A percentile compares a stretch with the other conserved stretches of the same genome.
Conservation (phyloP, 1,284 basidiomycete genomes). For the Irpex rosettiformis region DNA sequence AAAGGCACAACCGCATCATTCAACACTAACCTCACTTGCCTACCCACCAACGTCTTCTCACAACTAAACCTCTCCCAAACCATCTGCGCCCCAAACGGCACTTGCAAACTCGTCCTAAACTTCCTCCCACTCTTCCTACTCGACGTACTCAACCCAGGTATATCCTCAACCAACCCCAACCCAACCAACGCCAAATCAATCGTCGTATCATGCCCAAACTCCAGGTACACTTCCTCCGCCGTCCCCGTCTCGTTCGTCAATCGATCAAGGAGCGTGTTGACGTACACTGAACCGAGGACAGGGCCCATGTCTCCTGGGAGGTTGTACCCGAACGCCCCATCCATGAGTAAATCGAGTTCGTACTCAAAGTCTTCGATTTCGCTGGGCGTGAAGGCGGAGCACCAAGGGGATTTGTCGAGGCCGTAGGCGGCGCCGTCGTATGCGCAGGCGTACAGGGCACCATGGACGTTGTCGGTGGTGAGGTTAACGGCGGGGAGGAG, state of each 20-base stretch:
- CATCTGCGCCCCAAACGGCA: conserved; percentile 45
- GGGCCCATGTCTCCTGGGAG: conserved; percentile 36
- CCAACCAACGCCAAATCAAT: conserved; percentile 42
- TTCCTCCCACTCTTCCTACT: conserved; percentile 33
- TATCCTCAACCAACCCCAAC: conserved; percentile 39
- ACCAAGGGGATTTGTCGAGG: conserved; percentile 35
- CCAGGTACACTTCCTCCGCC: conserved; percentile 36
- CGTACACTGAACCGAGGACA: conserved; percentile 39
- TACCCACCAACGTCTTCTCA: conserved; percentile 30
- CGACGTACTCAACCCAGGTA: conserved; percentile 26
- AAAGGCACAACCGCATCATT: conserved; percentile 41
- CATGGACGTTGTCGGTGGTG: conserved; percentile 33
- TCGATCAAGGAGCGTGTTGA: conserved; percentile 43
- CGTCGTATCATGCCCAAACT: conserved; percentile 50
- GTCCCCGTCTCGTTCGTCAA: conserved; percentile 35
- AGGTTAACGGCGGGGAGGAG: conserved; percentile 32
- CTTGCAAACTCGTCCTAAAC: conserved; percentile 40
- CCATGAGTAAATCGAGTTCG: conserved; percentile 45
- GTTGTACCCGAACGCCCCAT: conserved; percentile 41
- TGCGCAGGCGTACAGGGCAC: conserved; percentile 44
- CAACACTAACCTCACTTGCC: conserved; percentile 42
- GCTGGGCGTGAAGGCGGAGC: conserved; percentile 33
- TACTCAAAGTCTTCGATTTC: conserved; percentile 43
- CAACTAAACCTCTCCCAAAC: conserved; percentile 44
- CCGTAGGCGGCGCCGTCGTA: conserved; percentile 40